These are phyloP conservation scores for Trichosanthes truncata DNA, from an alignment of 306 rosid species.

Conservation along the genomic window DNA sequence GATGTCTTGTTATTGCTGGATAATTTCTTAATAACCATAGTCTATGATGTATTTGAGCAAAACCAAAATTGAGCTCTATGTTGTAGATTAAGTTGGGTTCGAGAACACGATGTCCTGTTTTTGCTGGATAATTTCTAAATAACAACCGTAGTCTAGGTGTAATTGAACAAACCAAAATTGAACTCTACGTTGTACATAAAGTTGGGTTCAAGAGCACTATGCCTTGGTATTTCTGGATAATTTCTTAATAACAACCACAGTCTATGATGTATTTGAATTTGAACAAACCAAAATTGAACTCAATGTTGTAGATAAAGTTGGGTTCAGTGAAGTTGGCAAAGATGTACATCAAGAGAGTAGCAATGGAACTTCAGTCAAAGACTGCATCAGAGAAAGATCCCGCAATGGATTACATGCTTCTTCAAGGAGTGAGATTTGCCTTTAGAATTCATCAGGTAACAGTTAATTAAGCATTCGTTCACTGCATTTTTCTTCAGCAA, in stretches of 20 bases:
- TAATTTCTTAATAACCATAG: neutral
- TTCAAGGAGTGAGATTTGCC: constrained; percentile 99
- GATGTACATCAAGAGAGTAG: constrained; percentile 84
- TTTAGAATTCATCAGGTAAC: constrained; percentile 90
- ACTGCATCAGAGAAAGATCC: constrained; percentile 84
- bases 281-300: constrained; percentile 9
- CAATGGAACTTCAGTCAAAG: constrained; percentile 87
- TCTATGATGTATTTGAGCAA: constrained; percentile 1
- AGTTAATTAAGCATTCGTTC: neutral
- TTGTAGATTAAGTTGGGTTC: constrained; percentile 71
- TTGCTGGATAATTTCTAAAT: neutral
- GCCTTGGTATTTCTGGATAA: too few relatives aligned
- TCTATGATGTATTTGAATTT: constrained; percentile 2
- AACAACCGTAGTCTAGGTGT: neutral
- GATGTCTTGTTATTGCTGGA: neutral
- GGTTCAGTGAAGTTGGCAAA: constrained; percentile 91
- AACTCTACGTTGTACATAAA: constrained; percentile 46
- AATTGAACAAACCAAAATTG: constrained; percentile 13
- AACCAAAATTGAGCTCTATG: neutral
- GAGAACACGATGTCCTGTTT: neutral
- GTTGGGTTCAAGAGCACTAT: constrained; percentile 68
- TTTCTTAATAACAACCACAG: neutral
- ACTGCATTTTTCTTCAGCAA: neutral
- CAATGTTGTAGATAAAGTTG: constrained; percentile 56
- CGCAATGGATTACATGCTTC: constrained; percentile 96